phyloP scores from a whole-genome alignment of 2,329 filamentous ascomycete species.

The Fusarium ambrosium region DNA sequence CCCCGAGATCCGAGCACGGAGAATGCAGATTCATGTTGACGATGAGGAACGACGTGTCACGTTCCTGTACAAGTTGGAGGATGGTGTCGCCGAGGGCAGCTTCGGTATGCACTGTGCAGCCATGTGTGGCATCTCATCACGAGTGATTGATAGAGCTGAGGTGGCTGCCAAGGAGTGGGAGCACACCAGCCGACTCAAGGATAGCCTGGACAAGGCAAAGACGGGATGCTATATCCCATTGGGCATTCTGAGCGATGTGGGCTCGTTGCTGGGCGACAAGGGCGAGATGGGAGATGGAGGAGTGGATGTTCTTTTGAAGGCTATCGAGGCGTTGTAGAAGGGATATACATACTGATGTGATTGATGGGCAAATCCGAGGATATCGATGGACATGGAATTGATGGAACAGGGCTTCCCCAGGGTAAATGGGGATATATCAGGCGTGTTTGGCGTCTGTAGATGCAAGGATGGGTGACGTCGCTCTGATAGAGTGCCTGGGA shows the following conservation, averaged over 20 bases:
- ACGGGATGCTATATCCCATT: conserved; percentile 86
- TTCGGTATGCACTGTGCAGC: conserved; percentile 99
- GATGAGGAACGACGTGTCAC: conserved; percentile 88
- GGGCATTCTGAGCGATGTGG: conserved; percentile 89
- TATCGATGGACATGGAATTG: conserved; percentile 1
- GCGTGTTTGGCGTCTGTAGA: conserved; percentile 35
- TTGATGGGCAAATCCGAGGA: background rate
- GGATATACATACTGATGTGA: conserved; percentile 8
- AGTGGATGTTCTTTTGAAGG: conserved; percentile 70
- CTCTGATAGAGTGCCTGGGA: conserved; percentile 34
- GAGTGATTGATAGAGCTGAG: conserved; percentile 89
- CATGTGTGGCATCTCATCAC: conserved; percentile 93
- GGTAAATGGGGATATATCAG: conserved; percentile 11
- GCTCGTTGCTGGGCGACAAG: conserved; percentile 76
- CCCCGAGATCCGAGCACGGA: conserved; percentile 85
- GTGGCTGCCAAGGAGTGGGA: conserved; percentile 93
- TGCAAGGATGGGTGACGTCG: conserved; percentile 16
- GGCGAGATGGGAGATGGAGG: conserved; percentile 64
- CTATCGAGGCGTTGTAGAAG: conserved; percentile 69
- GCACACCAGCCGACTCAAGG: conserved; percentile 90
- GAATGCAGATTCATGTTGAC: conserved; percentile 97
- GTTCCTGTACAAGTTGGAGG: conserved; percentile 94
- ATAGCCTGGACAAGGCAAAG: conserved; percentile 85
- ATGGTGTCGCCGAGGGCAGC: conserved; percentile 93
- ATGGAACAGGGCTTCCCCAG: conserved; percentile 8